Base-by-base conservation (phyloP, 2,329 filamentous ascomycete species). In the Fonsecaea pedrosoi region DNA sequence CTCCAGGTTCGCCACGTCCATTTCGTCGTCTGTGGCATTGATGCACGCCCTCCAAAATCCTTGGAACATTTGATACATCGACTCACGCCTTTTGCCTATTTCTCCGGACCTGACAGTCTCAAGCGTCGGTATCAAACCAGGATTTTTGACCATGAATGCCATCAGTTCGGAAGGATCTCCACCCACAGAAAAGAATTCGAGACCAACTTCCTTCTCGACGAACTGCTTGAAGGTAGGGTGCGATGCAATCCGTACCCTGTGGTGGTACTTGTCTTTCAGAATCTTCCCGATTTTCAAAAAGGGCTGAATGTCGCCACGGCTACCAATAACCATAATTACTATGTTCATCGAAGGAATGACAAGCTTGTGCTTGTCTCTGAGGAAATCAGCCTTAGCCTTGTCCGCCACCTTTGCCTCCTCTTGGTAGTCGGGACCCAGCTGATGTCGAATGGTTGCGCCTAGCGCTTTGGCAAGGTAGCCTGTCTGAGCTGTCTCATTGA, bases 71-170 rank as follows among this genome's bases (percentile, higher is more conserved):
- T 90, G 89, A 2, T 86, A 90, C 89, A 94, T 94, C 56, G 87
- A 85, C 4, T 85, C 83, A 45, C 92, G 82, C 35, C 90, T 82
- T 30, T 84, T 82, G 0, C 88, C 86, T 65, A 94, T 89, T 71
- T 94, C 91, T 3, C 91, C 91, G 1, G 88, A 86, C 69, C 87
- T 89, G 63, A 94, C 85, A 0, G 89, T 90, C 69, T 91, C 87
- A 30, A 94, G 80, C 0, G 85, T 90, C 0, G 92, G 91, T 1
- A 95, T 90, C 77, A 94, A 83, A 3, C 91, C 90, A 0, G 83
- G 74, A 60, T 94, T 93, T 79, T 92, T 92, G 38, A 94, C 90
- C 92, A 95, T 94, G 76, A 93, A 94, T 0, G 90, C 89, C 92
- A 94, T 94, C 1, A 95, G 81, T 77, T 94, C 90, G 0, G 89